These are phyloP conservation scores for Cystoisospora suis DNA, from an alignment of 169 alveolate species.

Conservation along the genomic window DNA sequence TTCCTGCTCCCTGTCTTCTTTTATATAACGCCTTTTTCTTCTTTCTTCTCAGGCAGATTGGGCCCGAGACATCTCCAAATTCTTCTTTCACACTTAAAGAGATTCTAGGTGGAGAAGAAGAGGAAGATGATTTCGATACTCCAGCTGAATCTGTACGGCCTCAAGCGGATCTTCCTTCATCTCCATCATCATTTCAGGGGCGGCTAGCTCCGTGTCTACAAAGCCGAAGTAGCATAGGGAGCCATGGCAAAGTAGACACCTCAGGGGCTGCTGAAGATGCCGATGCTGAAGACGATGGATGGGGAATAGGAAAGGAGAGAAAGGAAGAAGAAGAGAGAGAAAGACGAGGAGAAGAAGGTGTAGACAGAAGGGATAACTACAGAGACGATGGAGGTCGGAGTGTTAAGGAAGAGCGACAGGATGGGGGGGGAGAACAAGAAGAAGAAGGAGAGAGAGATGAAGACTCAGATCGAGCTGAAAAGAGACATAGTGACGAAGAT, in stretches of 20 bases:
- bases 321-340: conserved; percentile 3
- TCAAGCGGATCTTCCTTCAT: not conserved
- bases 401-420: not conserved
- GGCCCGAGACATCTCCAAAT: not conserved
- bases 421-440: not conserved
- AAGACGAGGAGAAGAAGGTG: not conserved
- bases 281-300: not conserved
- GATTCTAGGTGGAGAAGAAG: not conserved
- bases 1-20: not conserved
- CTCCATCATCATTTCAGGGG: not conserved
- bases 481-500: not conserved
- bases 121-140: not conserved
- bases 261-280: not conserved
- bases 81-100: not conserved
- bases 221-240: not conserved
- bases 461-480: not conserved
- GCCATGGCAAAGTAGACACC: not conserved
- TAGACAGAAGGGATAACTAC: not conserved
- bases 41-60: not conserved
- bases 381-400: not conserved
- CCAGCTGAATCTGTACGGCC: no score
- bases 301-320: not conserved
- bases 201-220: not conserved
- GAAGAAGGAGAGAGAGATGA: not conserved
- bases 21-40: not conserved